A percentile compares a stretch with the other conserved stretches of the same genome.
Conservation (phyloP, 192 early-diverging fungal species). For the Backusella tuberculispora region DNA sequence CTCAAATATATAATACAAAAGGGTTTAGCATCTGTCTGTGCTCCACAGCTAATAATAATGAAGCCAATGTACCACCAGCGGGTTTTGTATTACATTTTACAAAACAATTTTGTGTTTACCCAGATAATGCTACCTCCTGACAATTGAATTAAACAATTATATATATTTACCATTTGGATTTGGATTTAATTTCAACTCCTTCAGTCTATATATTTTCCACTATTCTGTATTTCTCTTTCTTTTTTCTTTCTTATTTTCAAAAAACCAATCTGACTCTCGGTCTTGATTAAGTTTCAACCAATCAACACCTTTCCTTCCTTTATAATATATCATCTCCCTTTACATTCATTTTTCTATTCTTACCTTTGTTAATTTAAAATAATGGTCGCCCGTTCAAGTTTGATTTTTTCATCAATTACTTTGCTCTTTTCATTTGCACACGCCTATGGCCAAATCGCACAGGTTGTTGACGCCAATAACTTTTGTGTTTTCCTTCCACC, state of each 20-base stretch:
- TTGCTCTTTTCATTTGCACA: conserved; percentile 2
- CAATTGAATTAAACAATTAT: conserved; percentile 14
- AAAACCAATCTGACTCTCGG: neutral
- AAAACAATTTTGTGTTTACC: neutral
- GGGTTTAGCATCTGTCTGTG: conserved; percentile 7
- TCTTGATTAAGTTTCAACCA: neutral
- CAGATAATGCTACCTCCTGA: neutral
- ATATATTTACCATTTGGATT: conserved; percentile 9
- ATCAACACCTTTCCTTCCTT: neutral
- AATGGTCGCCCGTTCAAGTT: conserved; percentile 20
- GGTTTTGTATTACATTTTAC: conserved; percentile 15
- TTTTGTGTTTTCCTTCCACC: conserved; percentile 54
- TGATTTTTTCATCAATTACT: conserved; percentile 12
- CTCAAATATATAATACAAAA: neutral
- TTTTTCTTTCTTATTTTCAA: conserved; percentile 11
- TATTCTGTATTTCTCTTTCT: neutral
- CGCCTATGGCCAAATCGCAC: conserved; percentile 26
- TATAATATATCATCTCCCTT: neutral
- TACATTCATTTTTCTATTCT: neutral
- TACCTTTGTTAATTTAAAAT: conserved; percentile 2
- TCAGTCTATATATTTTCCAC: conserved; percentile 10
- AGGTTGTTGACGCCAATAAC: conserved; percentile 38
- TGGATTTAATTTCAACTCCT: conserved; percentile 16
- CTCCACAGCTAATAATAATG: neutral
- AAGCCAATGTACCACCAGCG: neutral